Base-by-base conservation (phyloP, 495 filamentous ascomycete genomes). In the Trypethelium eluteriae region DNA sequence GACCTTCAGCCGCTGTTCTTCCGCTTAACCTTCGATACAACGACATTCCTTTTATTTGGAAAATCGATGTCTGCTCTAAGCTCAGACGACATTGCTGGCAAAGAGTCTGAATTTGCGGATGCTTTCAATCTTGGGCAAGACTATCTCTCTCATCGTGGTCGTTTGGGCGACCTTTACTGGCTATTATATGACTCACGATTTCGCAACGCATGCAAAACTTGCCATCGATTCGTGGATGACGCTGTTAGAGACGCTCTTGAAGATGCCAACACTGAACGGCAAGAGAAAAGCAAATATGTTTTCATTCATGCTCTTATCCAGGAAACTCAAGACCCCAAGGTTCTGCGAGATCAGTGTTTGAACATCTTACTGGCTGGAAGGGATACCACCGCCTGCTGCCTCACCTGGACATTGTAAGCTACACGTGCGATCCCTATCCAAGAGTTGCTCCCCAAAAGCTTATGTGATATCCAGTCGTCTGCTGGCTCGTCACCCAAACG, bases 381-480 rank as follows among this genome's bases (percentile, higher is more conserved):
- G 35, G 76, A 77, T 64, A 77, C 76, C 2, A 78, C 75, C 7
- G 74, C 74, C 18, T 57, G 47, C 7, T 68, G 74, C 10, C 71
- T 78, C 3, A 62, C 64, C 12, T 76, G 74, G 71, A 47, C 68
- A 39, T 65, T 74, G 49, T 53, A 53, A 53, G 49, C 41, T 1
- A 46, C 16, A 46, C 16, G 1, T 46, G 9, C 41, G 16, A 46
- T 46, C 41, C 41, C 41, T 46, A 46, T 16, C 41, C 41, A 46
- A 25, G 49, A 53, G 49, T 2, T 5, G 49, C 49, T 46, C 41
- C 41, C 41, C 7, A 46, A 46, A 46, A 46, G 41, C 41, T 46
- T 46, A 46, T 46, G 16, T 46, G 41, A 46, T 46, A 46, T 46
- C 9, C 9, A 53, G 49, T 53, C 49, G 49, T 53, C 49, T 53